Base-by-base conservation (phyloP, 352 stramenopile genomes). In the Globisporangium spiculum region DNA sequence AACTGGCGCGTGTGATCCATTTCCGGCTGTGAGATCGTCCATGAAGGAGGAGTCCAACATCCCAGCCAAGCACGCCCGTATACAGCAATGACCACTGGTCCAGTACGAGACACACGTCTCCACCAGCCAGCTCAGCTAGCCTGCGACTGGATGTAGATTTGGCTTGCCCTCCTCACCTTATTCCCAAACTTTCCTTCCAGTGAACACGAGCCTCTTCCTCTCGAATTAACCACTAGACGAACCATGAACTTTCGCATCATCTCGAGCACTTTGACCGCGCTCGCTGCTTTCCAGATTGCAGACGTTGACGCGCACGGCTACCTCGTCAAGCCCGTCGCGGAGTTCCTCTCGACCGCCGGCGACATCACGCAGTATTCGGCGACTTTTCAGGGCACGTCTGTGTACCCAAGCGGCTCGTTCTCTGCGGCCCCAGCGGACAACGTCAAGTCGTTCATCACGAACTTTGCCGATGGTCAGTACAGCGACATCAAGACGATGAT, bases 331-430 rank as follows among this genome's bases (percentile, higher is more conserved):
- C 68, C 68, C 18, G 53, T 60, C 24, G 53, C 68, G 5, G 68
- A 66, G 14, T 73, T 73, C 46, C 57, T 65, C n/a, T 72, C 67
- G 4, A 58, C 52, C 8, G 56, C 58, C 30, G 63, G 73, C 38
- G 71, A 76, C 52, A 78, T 74, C 60, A 76, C 71, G 10, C 71
- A 80, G 27, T 75, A 75, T 54, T 74, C 73, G 58, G 71, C 66
- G n/a, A 75, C 70, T 2, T 75, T 80, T 32, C 52, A 72, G 36
- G 68, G 68, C 46, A 65, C 65, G 26, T 72, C 18, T 20, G 75
- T 74, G 32, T 73, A 71, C 22, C 73, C 69, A 27, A 71, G 62
- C 20, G 69, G 72, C 12, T 73, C 69, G 9, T 72, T 73, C 61
- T 71, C 63, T 22, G 66, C 69, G 24, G 63, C 69, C 24, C 73